Evolutionary conservation across 495 filamentous ascomycete species (phyloP).

Genomic region (Lophium mytilinum): DNA sequence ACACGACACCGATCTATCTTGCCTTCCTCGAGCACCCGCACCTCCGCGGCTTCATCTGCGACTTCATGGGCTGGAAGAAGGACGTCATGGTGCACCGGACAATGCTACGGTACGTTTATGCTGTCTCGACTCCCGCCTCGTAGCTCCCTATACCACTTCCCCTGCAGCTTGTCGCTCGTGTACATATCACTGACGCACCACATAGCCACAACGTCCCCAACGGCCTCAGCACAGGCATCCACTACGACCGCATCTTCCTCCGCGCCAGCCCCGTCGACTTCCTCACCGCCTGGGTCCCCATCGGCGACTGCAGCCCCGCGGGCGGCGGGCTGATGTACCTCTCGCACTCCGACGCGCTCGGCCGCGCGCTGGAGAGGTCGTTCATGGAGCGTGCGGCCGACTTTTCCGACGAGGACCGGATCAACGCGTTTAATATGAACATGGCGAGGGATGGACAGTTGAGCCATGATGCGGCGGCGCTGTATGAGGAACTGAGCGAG

Average conservation of each 20-base stretch:
- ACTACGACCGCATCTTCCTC: constrained; percentile 27
- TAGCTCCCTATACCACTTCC: neutral
- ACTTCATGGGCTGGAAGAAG: constrained; percentile 24
- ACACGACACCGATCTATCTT: constrained; percentile 15
- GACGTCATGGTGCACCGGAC: constrained; percentile 23
- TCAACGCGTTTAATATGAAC: constrained; percentile 23
- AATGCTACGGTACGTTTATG: constrained; percentile 9
- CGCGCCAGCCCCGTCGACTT: constrained; percentile 23
- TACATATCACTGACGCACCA: neutral
- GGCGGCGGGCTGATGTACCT: constrained; percentile 25
- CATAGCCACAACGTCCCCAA: constrained; percentile 25
- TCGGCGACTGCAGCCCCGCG: constrained; percentile 19
- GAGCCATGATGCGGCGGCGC: constrained; percentile 13
- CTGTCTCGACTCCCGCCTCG: neutral
- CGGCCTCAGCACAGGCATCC: constrained; percentile 20
- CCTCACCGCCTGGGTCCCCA: constrained; percentile 29
- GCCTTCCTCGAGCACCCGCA: constrained; percentile 18
- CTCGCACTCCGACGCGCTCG: constrained; percentile 13
- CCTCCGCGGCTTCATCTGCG: constrained; percentile 15
- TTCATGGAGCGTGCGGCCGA: constrained; percentile 15
- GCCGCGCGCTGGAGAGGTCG: constrained; percentile 20
- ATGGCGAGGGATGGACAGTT: constrained; percentile 24
- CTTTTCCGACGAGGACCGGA: constrained; percentile 18
- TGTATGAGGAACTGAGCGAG: constrained; percentile 19
- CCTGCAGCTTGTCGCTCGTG: too few species aligned